Percentiles rank a stretch among this genome's conserved stretches.
Conservation (phyloP, 768 basidiomycete species). For the Mycena alexandri region DNA sequence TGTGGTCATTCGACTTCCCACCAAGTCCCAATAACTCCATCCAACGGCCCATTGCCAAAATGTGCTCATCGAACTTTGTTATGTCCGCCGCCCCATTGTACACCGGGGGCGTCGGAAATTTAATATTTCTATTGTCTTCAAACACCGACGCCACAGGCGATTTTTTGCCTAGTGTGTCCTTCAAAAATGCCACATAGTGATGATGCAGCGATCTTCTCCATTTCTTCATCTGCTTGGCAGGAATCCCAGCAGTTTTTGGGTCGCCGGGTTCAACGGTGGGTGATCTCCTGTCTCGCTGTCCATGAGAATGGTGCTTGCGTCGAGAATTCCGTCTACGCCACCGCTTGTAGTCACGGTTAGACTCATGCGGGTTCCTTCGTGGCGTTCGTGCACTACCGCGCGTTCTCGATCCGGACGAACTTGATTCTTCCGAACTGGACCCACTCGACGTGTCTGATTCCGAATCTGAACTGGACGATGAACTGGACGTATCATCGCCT, state of each 20-base stretch:
- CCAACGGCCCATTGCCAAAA: not conserved
- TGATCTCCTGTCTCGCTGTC: too few species aligned
- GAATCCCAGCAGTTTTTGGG: not conserved
- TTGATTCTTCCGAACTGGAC: too few species aligned
- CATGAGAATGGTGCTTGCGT: too few species aligned
- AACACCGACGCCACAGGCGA: not conserved
- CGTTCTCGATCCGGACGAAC: too few species aligned
- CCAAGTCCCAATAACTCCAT: not conserved
- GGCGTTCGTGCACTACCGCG: not conserved
- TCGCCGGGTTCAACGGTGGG: not conserved
- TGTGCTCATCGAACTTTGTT: conserved; percentile 1
- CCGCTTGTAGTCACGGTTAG: too few species aligned
- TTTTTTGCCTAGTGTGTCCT: not conserved
- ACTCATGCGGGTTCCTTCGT: too few species aligned
- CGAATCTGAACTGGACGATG: too few species aligned
- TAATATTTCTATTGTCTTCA: not conserved
- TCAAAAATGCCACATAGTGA: not conserved
- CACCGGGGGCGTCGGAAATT: not conserved
- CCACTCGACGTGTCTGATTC: too few species aligned
- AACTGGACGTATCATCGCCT: too few species aligned
- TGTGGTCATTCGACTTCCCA: not conserved
- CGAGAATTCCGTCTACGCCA: too few species aligned
- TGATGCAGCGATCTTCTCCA: not conserved
- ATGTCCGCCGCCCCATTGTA: not conserved
- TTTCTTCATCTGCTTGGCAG: not conserved